Percentiles rank a stretch among this genome's conserved stretches.
Conservation (phyloP, 257 asterid species). For the Solanum sparsipilum region DNA sequence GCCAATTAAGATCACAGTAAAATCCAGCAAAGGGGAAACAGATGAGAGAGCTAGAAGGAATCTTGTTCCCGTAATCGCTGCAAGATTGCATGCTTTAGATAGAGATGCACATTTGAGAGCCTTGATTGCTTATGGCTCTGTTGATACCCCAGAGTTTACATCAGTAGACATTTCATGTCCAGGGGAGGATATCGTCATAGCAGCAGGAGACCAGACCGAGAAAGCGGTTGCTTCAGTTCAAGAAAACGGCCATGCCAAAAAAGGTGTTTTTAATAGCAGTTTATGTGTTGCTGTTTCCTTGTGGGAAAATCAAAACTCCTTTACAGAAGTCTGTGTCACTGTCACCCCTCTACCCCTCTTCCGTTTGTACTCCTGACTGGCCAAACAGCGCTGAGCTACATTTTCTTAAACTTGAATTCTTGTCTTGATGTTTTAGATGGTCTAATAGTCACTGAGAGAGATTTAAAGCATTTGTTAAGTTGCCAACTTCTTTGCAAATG, state of each 20-base stretch:
- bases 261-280: conserved; percentile 2
- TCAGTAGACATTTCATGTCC: conserved; percentile 10
- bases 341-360: not conserved
- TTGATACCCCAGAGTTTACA: conserved; percentile 10
- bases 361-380: not conserved
- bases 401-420: not conserved
- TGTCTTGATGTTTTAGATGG: not conserved
- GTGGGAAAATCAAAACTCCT: not conserved
- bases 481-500: not conserved
- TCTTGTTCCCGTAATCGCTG: conserved; percentile 8
- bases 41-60: conserved; percentile 5
- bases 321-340: not conserved
- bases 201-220: not conserved
- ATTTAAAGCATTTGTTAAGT: not conserved
- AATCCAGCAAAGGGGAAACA: not conserved
- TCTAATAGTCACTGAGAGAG: not conserved
- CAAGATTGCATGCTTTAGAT: conserved; percentile 6
- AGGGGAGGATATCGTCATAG: conserved; percentile 14
- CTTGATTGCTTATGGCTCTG: conserved; percentile 19
- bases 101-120: conserved; percentile 1
- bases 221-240: not conserved
- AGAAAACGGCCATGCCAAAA: conserved; percentile 7
- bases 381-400: not conserved
- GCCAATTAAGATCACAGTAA: conserved; percentile 16
- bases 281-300: not conserved